Percentiles rank a stretch among this genome's conserved stretches.
These are phyloP conservation scores for Naegleria lovaniensis DNA, from an alignment of 208 protist species.

Conservation along the genomic window DNA sequence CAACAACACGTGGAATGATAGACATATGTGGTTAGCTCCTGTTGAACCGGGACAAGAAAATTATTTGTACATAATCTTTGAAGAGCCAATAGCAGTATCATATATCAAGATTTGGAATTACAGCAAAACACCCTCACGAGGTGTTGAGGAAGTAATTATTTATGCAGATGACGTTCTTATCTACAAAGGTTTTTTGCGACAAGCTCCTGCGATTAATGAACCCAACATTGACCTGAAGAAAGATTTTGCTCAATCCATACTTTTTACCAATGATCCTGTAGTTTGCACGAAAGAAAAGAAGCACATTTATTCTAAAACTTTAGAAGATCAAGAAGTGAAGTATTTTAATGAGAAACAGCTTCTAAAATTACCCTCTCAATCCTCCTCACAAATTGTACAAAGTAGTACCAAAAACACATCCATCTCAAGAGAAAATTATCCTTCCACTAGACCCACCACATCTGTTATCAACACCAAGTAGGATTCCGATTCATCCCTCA, in stretches of 20 bases:
- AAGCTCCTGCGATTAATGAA: conserved; percentile 22
- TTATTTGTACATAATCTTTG: conserved; percentile 29
- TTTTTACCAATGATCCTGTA: conserved; percentile 37
- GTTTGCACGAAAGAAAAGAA: not conserved
- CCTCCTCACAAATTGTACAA: not conserved
- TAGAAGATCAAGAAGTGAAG: not conserved
- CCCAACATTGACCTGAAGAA: not conserved
- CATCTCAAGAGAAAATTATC: not conserved
- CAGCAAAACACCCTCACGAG: conserved; percentile 44
- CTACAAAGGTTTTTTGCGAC: conserved; percentile 40
- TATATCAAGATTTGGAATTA: conserved; percentile 58
- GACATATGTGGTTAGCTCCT: conserved; percentile 51
- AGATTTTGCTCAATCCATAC: conserved; percentile 27
- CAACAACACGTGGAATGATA: conserved; percentile 49
- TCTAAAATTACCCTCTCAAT: not conserved
- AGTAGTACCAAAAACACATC: not conserved
- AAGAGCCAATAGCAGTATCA: conserved; percentile 34
- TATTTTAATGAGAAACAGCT: not conserved
- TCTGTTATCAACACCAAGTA: not conserved
- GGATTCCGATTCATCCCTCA: too few relatives aligned
- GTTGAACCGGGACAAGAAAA: conserved; percentile 33
- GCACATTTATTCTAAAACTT: not conserved
- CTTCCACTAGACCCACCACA: not conserved
- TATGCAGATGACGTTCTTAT: conserved; percentile 48
- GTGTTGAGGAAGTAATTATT: conserved; percentile 47